Evolutionary conservation across 2,329 filamentous ascomycete species (phyloP).

Genomic region (Fusarium sarcochroum): DNA sequence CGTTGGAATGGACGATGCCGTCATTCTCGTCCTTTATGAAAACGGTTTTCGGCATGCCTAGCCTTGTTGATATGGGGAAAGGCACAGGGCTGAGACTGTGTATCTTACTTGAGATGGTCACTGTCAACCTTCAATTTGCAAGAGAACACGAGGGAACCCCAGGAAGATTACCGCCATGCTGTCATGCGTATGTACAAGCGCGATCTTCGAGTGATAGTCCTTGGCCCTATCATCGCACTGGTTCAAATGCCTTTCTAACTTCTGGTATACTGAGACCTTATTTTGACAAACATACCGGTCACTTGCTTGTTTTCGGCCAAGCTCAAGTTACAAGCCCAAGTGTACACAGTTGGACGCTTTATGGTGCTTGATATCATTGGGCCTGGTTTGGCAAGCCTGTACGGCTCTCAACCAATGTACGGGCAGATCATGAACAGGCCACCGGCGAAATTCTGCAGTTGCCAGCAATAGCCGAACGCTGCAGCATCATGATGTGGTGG

Average conservation of each 20-base stretch:
- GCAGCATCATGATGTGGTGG: neutral
- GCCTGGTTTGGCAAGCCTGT: neutral
- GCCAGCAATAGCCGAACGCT: neutral
- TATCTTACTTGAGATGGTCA: neutral
- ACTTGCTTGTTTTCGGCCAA: slow-evolving; percentile 1
- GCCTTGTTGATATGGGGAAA: neutral
- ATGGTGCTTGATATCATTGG: neutral
- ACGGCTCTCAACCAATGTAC: neutral
- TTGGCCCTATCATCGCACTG: slow-evolving; percentile 3
- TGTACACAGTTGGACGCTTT: neutral
- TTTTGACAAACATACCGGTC: neutral
- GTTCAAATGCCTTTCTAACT: neutral
- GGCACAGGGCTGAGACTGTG: slow-evolving; percentile 27
- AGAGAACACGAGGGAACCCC: slow-evolving; percentile 3
- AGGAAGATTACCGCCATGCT: slow-evolving; percentile 1
- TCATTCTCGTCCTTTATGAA: slow-evolving; percentile 15
- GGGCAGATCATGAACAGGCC: neutral
- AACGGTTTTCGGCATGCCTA: slow-evolving; percentile 11
- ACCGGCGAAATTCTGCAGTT: neutral
- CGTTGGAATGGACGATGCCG: slow-evolving; percentile 32
- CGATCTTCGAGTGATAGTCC: slow-evolving; percentile 1
- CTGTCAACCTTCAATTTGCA: slow-evolving; percentile 12
- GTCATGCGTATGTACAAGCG: neutral
- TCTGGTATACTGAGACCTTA: neutral
- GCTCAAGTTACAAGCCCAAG: neutral